Evolutionary conservation across 2,329 filamentous ascomycete genomes (phyloP), one percentile per base, ranked within the genome.

Genomic region (Botrytis sinoallii): DNA sequence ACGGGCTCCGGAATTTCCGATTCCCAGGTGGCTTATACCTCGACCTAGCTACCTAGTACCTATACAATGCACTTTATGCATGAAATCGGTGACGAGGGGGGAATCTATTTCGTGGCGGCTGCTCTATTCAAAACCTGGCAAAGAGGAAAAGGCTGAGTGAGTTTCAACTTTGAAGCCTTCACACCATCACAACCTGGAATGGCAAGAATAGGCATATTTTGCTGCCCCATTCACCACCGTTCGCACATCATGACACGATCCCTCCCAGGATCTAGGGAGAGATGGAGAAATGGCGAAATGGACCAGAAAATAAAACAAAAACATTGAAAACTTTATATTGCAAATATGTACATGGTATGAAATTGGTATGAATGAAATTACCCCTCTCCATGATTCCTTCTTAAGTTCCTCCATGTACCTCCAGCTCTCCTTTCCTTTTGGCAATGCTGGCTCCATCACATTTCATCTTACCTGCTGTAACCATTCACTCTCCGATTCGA

Each of bases 131-230:
- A 55, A 68, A 29, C 65, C 25, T 42, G 22, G 22, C 46, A 29
- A 57, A 48, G 9, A 40, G 32, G 22, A 38, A 29, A 65, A 32
- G 44, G 48, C 48, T n/a, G 65, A 52, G 46, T 68, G 65, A 57
- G 65, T 55, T 68, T 57, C 65, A 68, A 57, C 65, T 63, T 16
- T 57, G n/a, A 57, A 57, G 46, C 65, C 35, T 68, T 57, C 48
- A 42, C 46, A 67, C 35, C 32, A 32, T 32, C 32, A 32, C 32
- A 32, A 32, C 32, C 32, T 32, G 32, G 32, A n/a, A 40, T 40
- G 35, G 59, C 35, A 61, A 61, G 59, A 63, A 42, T 42, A 42
- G 38, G 38, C 38, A 42, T 29, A 18, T 63, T 63, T 40, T 38
- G 25, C 35, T 61, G 22, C 59, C 59, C 59, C 60, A 42, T 42